Percentiles rank a stretch among this genome's conserved stretches.
Conservation (phyloP, 805 yeast genomes). For the Kuraishia ogatae region DNA sequence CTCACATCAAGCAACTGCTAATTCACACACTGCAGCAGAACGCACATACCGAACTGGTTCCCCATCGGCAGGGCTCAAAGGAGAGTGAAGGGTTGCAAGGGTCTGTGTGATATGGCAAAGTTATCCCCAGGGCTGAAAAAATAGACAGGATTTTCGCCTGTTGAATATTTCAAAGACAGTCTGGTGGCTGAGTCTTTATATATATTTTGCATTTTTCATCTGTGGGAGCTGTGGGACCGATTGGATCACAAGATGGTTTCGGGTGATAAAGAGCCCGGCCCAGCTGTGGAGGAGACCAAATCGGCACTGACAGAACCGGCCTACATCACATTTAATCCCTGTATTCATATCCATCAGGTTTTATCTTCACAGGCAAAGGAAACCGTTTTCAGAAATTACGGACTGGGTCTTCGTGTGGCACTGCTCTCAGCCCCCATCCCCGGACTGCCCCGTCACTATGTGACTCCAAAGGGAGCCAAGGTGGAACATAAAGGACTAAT, state of each 20-base stretch:
- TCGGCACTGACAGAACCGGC: neutral
- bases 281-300: neutral
- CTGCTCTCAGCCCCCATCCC: constrained; percentile 16
- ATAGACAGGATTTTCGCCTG: neutral
- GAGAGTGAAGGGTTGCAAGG: neutral
- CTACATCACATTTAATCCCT: constrained; percentile 30
- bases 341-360: constrained; percentile 40
- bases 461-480: constrained; percentile 27
- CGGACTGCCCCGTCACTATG: constrained; percentile 12
- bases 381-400: constrained; percentile 39
- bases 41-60: neutral
- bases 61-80: neutral
- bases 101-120: neutral
- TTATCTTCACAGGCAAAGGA: constrained; percentile 40
- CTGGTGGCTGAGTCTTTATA: neutral
- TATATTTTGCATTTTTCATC: neutral
- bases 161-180: neutral
- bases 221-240: neutral
- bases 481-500: constrained; percentile 28
- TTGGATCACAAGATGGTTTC: neutral
- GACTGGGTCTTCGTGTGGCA: constrained; percentile 41
- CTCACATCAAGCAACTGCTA: neutral
- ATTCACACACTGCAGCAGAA: neutral
- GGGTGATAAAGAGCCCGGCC: neutral
- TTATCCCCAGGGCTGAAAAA: too few species aligned